These are phyloP conservation scores for Protomyces inouyei DNA, from an alignment of 1,139 yeast species.

Conservation along the genomic window DNA sequence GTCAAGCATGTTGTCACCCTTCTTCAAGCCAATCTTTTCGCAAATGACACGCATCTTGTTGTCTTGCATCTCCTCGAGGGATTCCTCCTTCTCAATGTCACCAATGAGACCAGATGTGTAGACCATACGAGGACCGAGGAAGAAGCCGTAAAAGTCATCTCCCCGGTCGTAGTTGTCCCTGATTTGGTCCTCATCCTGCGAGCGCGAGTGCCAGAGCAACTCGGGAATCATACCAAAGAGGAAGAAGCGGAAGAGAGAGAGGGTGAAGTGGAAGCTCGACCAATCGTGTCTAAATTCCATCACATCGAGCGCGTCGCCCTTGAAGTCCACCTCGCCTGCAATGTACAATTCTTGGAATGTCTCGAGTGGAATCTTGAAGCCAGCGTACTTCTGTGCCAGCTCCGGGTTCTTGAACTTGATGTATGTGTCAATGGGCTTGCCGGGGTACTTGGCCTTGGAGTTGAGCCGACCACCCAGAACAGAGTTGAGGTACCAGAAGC, in stretches of 20 bases:
- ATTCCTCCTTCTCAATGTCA: conserved; percentile 66
- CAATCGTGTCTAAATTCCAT: conserved; percentile 88
- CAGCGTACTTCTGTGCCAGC: conserved; percentile 65
- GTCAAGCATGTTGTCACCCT: conserved; percentile 73
- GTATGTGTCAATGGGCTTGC: conserved; percentile 71
- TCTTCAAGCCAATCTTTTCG: conserved; percentile 69
- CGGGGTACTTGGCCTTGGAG: conserved; percentile 71
- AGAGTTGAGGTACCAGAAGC: conserved; percentile 75
- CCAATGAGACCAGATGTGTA: conserved; percentile 82
- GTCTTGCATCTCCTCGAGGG: conserved; percentile 84
- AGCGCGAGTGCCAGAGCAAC: conserved; percentile 82
- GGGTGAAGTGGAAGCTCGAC: conserved; percentile 76
- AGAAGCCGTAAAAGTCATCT: conserved; percentile 92
- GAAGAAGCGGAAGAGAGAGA: conserved; percentile 72
- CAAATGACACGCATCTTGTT: conserved; percentile 83
- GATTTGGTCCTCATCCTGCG: conserved; percentile 95
- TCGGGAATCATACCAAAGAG: conserved; percentile 88
- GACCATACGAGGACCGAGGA: conserved; percentile 90
- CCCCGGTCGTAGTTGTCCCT: conserved; percentile 96
- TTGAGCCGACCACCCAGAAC: conserved; percentile 76
- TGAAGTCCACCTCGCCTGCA: conserved; percentile 76
- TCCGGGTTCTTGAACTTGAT: conserved; percentile 75
- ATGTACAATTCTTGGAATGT: conserved; percentile 86
- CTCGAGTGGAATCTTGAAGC: conserved; percentile 84
- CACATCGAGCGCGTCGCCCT: conserved; percentile 80